Percentiles rank a stretch among this genome's conserved stretches.
phyloP scores from a whole-genome alignment of 192 early-diverging fungal species.

The Backusella macrospora region DNA sequence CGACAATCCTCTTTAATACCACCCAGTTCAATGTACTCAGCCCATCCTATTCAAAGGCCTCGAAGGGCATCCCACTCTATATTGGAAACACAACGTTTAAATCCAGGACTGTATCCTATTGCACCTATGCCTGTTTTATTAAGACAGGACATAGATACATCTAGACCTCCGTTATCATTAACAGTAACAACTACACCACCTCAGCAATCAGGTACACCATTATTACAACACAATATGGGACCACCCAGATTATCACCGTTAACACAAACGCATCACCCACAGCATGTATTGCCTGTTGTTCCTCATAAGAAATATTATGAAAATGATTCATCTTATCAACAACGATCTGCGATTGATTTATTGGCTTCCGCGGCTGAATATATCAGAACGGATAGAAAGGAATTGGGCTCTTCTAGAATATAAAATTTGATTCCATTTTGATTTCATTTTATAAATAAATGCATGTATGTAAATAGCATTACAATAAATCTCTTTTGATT shows the following conservation, averaged over 20 bases:
- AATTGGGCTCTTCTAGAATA: conserved; percentile 17
- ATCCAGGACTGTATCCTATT: conserved; percentile 15
- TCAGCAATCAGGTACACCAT: background rate
- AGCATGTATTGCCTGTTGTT: background rate
- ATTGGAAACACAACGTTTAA: conserved; percentile 12
- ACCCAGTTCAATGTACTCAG: conserved; percentile 18
- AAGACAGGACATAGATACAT: background rate
- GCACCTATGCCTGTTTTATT: conserved; percentile 17
- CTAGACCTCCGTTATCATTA: background rate
- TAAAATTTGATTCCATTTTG: background rate
- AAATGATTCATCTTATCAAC: conserved; percentile 4
- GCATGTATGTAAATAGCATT: background rate
- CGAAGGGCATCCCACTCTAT: background rate
- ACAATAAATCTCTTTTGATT: background rate
- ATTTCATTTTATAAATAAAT: background rate
- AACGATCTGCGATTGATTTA: conserved; percentile 34
- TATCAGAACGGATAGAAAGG: conserved; percentile 24
- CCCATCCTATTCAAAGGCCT: background rate
- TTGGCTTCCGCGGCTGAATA: conserved; percentile 35
- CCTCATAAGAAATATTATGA: conserved; percentile 4
- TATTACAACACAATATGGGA: background rate
- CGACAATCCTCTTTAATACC: conserved; percentile 24
- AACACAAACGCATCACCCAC: background rate
- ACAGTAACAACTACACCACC: background rate
- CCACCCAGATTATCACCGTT: background rate